phyloP scores from a whole-genome alignment of 1,284 basidiomycete species.

The Peniophora sp. region DNA sequence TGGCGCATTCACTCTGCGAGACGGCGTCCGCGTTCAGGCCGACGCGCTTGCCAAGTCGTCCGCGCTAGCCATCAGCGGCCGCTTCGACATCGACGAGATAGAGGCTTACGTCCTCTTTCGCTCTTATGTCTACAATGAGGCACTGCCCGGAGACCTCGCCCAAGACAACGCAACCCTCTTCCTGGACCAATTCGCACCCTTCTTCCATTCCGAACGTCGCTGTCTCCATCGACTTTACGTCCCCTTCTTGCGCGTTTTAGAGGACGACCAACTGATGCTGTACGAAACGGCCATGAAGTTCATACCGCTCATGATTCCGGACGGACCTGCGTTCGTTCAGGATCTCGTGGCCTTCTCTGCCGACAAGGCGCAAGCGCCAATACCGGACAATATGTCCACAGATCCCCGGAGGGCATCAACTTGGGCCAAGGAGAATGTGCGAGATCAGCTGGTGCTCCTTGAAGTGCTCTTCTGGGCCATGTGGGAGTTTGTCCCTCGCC shows the following conservation, averaged over 20 bases:
- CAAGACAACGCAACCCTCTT: conserved; percentile 40
- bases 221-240: conserved; percentile 54
- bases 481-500: conserved; percentile 70
- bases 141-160: conserved; percentile 35
- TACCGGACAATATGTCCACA: conserved; percentile 43
- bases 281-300: conserved; percentile 45
- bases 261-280: conserved; percentile 43
- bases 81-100: conserved; percentile 70
- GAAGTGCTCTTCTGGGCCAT: conserved; percentile 83
- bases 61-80: conserved; percentile 58
- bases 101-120: conserved; percentile 65
- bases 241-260: conserved; percentile 54
- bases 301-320: conserved; percentile 54
- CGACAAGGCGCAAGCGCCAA: conserved; percentile 39
- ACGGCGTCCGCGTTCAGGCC: conserved; percentile 52
- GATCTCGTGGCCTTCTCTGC: conserved; percentile 52
- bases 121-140: conserved; percentile 75
- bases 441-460: conserved; percentile 73
- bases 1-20: conserved; percentile 55
- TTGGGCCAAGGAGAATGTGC: conserved; percentile 75
- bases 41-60: conserved; percentile 64
- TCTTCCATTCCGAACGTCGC: conserved; percentile 77
- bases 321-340: conserved; percentile 49
- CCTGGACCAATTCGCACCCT: conserved; percentile 65
- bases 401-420: conserved; percentile 56